These are phyloP conservation scores for Arctium minus DNA, from an alignment of 129 eudicot species.

Conservation along the genomic window DNA sequence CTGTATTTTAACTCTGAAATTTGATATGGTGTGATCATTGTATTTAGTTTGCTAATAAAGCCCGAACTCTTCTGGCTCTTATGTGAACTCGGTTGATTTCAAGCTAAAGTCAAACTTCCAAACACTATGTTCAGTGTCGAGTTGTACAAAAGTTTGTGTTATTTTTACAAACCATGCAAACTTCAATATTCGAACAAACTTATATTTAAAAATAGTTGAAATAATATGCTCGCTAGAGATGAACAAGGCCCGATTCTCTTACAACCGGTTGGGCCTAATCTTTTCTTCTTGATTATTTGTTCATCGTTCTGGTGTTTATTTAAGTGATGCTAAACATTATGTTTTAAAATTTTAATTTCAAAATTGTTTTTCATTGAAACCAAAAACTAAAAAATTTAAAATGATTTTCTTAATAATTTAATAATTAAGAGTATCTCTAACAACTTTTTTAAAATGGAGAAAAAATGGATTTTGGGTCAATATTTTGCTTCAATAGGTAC, in stretches of 20 bases:
- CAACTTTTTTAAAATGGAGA: too few species aligned
- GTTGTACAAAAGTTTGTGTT: neutral
- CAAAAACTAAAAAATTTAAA: too few species aligned
- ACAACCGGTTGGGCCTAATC: neutral
- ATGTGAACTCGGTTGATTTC: neutral
- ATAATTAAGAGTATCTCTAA: too few species aligned
- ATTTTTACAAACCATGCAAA: too few species aligned
- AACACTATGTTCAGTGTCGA: neutral
- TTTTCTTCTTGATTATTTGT: too few species aligned
- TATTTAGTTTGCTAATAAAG: neutral
- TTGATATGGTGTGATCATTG: neutral
- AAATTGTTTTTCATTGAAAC: too few species aligned
- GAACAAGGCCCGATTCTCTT: neutral
- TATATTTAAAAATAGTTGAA: too few species aligned
- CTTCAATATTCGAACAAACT: too few species aligned
- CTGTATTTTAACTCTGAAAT: neutral
- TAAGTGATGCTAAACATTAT: neutral
- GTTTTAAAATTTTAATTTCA: neutral
- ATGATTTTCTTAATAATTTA: too few species aligned
- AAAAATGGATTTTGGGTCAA: too few species aligned
- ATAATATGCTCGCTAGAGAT: neutral
- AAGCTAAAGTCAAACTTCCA: neutral
- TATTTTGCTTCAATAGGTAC: too few species aligned
- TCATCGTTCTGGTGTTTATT: too few species aligned
- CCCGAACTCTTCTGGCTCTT: neutral